Evolutionary conservation across 2,329 filamentous ascomycete species (phyloP), one percentile per base, ranked within the genome.

Genomic region (Rutstroemia sp.): DNA sequence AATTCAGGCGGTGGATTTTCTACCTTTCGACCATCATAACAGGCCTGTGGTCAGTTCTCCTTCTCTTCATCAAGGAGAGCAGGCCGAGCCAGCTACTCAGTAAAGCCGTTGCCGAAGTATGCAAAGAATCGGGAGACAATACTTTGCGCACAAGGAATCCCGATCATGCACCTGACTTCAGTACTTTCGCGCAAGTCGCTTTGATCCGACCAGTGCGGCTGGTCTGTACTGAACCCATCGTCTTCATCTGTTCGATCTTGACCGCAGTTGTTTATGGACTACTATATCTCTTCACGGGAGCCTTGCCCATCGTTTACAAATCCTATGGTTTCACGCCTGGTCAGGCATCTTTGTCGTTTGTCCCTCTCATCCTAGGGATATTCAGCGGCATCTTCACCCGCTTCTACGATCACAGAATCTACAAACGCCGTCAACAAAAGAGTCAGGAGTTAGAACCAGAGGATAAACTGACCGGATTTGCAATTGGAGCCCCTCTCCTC

Each of bases 281-380:
- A n/a, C 73, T 78, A 30, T 79, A 78, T 58, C 70, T 78, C 2
- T 76, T 77, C 60, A 73, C 75, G 0, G 74, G 76, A 65, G 70
- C 73, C 0, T 61, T 77, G 0, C 66, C 68, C 0, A 61, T 68
- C 0, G 69, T 78, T 4, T 78, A 75, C 61, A 55, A 67, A 14
- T 66, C 2, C 62, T 72, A 47, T 68, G 69, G 3, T 71, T 76
- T 58, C 59, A 64, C 2, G 53, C 34, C 58, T 1, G 60, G 68
- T 1, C 62, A 72, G 3, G 62, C 73, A 0, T 74, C 70, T 0
- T 64, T 76, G 0, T 67, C 72, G 0, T 76, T 76, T 53, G 60
- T 76, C 10, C 68, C 72, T 1, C 68, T 75, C 12, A 69, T 64
- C 0, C 52, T 73, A 0, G 76, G 76, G 3, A 68, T 73, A 0